phyloP scores from a whole-genome alignment of 2,329 filamentous ascomycete genomes.

The Cercospora citrullina region DNA sequence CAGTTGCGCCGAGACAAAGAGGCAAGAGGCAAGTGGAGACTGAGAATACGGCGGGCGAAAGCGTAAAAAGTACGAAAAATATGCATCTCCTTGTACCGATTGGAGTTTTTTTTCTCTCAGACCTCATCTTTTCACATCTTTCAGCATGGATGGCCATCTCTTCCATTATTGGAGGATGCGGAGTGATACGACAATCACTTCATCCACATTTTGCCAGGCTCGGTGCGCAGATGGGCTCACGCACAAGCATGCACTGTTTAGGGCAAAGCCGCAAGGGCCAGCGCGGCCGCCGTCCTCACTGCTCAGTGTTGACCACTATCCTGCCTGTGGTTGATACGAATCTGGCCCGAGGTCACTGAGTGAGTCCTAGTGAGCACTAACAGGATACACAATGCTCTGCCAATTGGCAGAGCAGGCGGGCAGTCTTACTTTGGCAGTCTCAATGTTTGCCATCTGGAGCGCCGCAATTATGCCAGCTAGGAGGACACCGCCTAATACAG shows the following conservation, averaged over 20 bases:
- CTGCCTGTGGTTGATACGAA: background rate
- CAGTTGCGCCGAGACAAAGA: background rate
- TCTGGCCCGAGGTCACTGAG: background rate
- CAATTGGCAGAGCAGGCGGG: background rate
- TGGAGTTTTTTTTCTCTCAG: background rate
- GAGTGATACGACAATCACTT: background rate
- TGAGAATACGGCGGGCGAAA: background rate
- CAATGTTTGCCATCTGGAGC: background rate
- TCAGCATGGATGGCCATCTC: background rate
- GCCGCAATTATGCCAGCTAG: no score
- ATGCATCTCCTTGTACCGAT: background rate
- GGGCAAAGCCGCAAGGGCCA: background rate
- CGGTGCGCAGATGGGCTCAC: background rate
- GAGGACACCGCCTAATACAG: background rate
- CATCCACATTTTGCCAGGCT: background rate
- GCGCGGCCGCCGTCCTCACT: background rate
- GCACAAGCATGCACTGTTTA: background rate
- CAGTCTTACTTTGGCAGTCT: background rate
- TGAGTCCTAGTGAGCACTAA: background rate
- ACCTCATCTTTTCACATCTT: background rate
- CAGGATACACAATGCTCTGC: background rate
- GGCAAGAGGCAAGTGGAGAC: background rate
- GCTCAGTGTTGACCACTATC: background rate
- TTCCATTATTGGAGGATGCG: background rate
- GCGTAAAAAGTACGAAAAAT: background rate